Evolutionary conservation across 2,329 filamentous ascomycete species (phyloP).

Genomic region (Hymenoscyphus fraxineus): DNA sequence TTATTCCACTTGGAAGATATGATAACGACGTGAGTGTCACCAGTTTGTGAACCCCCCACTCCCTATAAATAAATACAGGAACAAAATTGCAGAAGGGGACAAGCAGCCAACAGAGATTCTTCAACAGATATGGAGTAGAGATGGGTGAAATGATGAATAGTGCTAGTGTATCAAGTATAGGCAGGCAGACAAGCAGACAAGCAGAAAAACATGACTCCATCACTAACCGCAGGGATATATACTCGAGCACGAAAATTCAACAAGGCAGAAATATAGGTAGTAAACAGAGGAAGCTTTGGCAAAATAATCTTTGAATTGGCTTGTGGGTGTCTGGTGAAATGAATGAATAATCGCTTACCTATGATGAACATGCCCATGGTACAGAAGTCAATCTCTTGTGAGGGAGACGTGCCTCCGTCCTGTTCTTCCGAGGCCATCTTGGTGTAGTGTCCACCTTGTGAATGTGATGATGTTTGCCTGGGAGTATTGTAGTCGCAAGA

Average conservation of each 20-base stretch:
- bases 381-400: constrained; percentile 58
- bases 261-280: constrained; percentile 10
- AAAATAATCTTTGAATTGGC: constrained; percentile 9
- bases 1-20: not conserved
- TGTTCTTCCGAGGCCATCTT: constrained; percentile 29
- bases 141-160: not conserved
- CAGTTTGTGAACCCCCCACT: not conserved
- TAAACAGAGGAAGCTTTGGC: constrained; percentile 7
- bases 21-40: not conserved
- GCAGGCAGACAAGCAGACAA: not conserved
- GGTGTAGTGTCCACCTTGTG: constrained; percentile 7
- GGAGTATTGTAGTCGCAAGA: constrained; percentile 3
- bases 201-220: not conserved
- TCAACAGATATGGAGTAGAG: too few species aligned
- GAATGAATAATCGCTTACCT: constrained; percentile 43
- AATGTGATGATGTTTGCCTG: constrained; percentile 1
- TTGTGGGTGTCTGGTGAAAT: not conserved
- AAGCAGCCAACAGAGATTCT: not conserved
- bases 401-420: constrained; percentile 25
- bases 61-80: not conserved
- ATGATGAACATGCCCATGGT: constrained; percentile 73
- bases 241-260: constrained; percentile 4
- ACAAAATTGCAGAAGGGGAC: not conserved
- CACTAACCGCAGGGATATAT: not conserved
- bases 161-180: too few species aligned